A percentile compares a stretch with the other conserved stretches of the same genome.
Evolutionary conservation across 2,329 filamentous ascomycete species (phyloP).

Genomic region (Kalmusia sp.): DNA sequence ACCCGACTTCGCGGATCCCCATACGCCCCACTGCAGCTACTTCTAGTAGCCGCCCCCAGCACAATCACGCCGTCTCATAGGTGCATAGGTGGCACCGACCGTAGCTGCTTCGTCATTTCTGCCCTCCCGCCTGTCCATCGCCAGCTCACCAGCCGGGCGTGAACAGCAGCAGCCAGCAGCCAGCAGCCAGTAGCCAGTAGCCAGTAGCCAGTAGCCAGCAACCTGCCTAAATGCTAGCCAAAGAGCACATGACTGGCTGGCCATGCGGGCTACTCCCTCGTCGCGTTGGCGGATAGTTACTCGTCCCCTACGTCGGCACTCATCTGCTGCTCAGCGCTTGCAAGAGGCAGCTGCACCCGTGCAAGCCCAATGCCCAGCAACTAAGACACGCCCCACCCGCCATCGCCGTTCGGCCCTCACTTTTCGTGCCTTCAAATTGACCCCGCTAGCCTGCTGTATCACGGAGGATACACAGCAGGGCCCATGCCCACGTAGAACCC

Average conservation of each 20-base stretch:
- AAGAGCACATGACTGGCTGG: conserved; percentile 22
- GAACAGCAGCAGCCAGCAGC: too few species aligned
- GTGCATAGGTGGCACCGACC: conserved; percentile 10
- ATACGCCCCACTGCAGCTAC: conserved; percentile 14
- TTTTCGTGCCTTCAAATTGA: not conserved
- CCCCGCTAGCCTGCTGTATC: conserved; percentile 10
- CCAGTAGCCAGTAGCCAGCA: too few species aligned
- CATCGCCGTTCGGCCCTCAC: conserved; percentile 3
- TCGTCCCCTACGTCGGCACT: conserved; percentile 14
- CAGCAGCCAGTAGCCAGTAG: too few species aligned
- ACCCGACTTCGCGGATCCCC: conserved; percentile 17
- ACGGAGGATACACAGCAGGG: conserved; percentile 6
- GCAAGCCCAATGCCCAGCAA: conserved; percentile 9
- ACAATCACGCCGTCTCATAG: conserved; percentile 6
- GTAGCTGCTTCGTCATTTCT: not conserved
- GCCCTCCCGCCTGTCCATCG: conserved; percentile 1
- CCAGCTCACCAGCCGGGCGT: conserved; percentile 2
- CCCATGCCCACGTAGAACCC: conserved; percentile 11
- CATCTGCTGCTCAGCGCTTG: conserved; percentile 3
- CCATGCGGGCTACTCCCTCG: conserved; percentile 14
- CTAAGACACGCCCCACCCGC: conserved; percentile 21
- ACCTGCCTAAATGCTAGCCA: conserved; percentile 15
- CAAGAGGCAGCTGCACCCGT: not conserved
- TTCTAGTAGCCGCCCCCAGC: conserved; percentile 12
- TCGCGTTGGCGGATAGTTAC: conserved; percentile 24